A percentile compares a stretch with the other conserved stretches of the same genome.
Evolutionary conservation across 140 eudicot genomes (phyloP).

Genomic region (Ambrosia hybrid): DNA sequence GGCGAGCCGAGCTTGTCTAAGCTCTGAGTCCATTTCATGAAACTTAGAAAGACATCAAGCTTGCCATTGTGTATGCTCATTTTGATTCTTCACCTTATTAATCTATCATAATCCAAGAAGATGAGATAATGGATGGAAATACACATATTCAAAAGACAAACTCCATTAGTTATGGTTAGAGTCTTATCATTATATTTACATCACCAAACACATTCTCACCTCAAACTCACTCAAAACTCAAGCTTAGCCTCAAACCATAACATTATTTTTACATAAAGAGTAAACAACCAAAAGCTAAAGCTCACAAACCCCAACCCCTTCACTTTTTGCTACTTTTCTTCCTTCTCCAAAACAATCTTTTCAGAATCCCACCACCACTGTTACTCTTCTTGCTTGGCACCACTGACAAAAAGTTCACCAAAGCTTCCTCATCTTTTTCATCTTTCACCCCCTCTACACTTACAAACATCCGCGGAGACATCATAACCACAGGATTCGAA

Average conservation of each 20-base stretch:
- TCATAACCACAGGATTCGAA: slow-evolving; percentile 23
- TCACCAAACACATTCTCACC: slow-evolving; percentile 6
- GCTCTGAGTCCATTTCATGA: neutral
- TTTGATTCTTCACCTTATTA: neutral
- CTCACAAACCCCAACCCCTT: slow-evolving; percentile 13
- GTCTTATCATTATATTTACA: slow-evolving; percentile 24
- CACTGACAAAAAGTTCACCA: slow-evolving; percentile 52
- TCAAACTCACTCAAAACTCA: neutral
- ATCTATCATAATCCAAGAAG: neutral
- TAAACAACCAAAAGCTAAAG: slow-evolving; percentile 26
- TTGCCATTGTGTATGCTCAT: too few species aligned
- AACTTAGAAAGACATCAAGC: too few species aligned
- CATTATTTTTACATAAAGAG: slow-evolving; percentile 27
- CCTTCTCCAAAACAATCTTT: slow-evolving; percentile 55
- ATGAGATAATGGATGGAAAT: neutral
- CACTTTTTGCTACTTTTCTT: slow-evolving; percentile 49
- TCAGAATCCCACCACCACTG: slow-evolving; percentile 51
- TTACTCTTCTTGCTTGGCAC: slow-evolving; percentile 55
- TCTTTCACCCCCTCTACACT: slow-evolving; percentile 36
- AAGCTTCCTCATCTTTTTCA: slow-evolving; percentile 37
- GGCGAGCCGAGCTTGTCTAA: neutral
- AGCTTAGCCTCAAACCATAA: slow-evolving; percentile 5
- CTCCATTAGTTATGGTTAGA: slow-evolving; percentile 15
- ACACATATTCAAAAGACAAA: slow-evolving; percentile 20
- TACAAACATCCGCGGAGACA: slow-evolving; percentile 37